Conservation (phyloP, 1,284 basidiomycete genomes). For the Melanopsichium pennsylvanicum region DNA sequence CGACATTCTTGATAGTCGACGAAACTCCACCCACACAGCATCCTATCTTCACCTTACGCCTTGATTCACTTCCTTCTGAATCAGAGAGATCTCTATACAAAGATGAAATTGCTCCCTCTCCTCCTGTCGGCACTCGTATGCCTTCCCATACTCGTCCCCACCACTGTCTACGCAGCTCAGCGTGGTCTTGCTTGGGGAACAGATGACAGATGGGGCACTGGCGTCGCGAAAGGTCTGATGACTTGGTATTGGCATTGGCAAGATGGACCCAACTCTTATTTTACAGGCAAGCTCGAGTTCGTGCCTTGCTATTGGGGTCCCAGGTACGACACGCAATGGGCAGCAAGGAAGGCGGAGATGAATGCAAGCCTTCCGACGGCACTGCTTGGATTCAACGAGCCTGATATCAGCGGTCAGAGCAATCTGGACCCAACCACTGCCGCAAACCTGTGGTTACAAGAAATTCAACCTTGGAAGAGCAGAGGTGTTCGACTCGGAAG, state of each 20-base stretch:
- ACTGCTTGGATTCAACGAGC: slow-evolving; percentile 60
- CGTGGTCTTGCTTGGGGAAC: slow-evolving; percentile 58
- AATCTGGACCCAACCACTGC: slow-evolving; percentile 45
- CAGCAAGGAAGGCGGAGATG: slow-evolving; percentile 52
- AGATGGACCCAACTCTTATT: slow-evolving; percentile 33
- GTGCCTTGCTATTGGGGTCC: slow-evolving; percentile 63
- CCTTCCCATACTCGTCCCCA: slow-evolving; percentile 14
- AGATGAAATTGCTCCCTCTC: slow-evolving; percentile 40
- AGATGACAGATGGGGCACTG: slow-evolving; percentile 50
- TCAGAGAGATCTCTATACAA: too few species aligned
- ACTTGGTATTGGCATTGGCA: slow-evolving; percentile 65
- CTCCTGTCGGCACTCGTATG: slow-evolving; percentile 17
- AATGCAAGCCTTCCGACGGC: slow-evolving; percentile 33
- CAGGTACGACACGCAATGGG: slow-evolving; percentile 48
- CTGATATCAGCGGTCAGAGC: slow-evolving; percentile 58
- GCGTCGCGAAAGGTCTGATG: slow-evolving; percentile 49
- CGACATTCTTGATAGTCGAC: slow-evolving; percentile 21
- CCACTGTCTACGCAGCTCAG: slow-evolving; percentile 14
- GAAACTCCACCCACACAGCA: slow-evolving; percentile 4
- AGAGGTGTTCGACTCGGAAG: slow-evolving; percentile 53
- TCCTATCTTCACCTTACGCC: neutral
- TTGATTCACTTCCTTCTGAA: too few species aligned
- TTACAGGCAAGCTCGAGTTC: slow-evolving; percentile 50
- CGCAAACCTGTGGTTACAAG: slow-evolving; percentile 47
- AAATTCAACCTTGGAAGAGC: slow-evolving; percentile 56